Base-by-base conservation (phyloP, 2,329 filamentous ascomycete genomes). In the Colletotrichum sublineola region DNA sequence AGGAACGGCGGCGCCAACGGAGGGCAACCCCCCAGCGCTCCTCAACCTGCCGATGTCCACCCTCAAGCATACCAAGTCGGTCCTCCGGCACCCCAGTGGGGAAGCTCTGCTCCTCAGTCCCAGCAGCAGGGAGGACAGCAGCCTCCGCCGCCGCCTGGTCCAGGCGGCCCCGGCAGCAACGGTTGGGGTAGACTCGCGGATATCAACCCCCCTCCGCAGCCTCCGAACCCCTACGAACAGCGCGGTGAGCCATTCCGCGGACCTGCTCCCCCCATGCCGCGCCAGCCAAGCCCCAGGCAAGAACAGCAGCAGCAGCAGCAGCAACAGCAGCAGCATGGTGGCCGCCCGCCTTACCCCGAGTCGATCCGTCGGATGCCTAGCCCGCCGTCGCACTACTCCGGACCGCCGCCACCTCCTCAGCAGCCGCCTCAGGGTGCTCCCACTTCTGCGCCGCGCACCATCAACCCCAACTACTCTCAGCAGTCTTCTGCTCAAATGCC, bases 1-100 rank as follows among this genome's bases (percentile, higher is more conserved):
- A 93, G 96, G 71, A 95, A 90, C 75, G 94, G 94, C 24, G 92
- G 93, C 77, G 88, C 91, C 74, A 92, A 90, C 79, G 92, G 94
- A 73, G 86, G 92, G 77, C 87, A 92, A 73, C 93, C 92, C 78
- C 91, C 88, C 76, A 91, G 87, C 76, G 94, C 92, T 63, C 95
- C 96, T n/a, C 90, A 96, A 77, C 96, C 96, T 9, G 96, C 97
- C 78, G 96, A 99, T 82, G 95, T 98, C 31, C 95, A 98, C 80
- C 96, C 96, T 62, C 94, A 97, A 79, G 94, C 95, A 8, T 98
- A 98, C 78, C 95, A 97, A 82, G 90, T 93, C 75, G 94, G 93
- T 14, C 94, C 94, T 71, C 94, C 94, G 64, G 93, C 92, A 63
- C 95, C 95, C 75, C 93, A 97, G 80, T 98, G 96, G 96, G 94